These are phyloP conservation scores for Aphanoascus verrucosus DNA, from an alignment of 2,329 filamentous ascomycete genomes.

Conservation along the genomic window DNA sequence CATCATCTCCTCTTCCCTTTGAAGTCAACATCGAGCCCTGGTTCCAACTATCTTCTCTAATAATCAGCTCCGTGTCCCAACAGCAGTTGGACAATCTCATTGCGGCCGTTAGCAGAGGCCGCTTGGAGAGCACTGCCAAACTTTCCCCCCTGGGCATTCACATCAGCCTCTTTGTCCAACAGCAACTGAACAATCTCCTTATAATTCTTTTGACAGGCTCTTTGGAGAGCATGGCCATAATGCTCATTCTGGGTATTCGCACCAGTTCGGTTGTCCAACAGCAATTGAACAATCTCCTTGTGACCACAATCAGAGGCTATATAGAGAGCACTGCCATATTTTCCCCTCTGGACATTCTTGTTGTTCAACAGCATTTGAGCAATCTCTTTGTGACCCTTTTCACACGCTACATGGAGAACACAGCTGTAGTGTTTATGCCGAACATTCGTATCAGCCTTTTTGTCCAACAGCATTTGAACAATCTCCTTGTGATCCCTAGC, in stretches of 20 bases:
- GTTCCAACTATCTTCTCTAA: no score
- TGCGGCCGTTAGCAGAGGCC: no score
- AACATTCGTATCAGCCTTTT: no score
- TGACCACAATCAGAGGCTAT: conserved; percentile 17
- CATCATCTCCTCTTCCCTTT: no score
- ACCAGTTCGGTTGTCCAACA: conserved; percentile 16
- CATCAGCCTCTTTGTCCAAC: conserved; percentile 6
- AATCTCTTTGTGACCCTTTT: no score
- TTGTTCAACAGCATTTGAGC: conserved; percentile 32
- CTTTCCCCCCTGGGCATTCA: no score
- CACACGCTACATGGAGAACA: no score
- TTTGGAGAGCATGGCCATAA: conserved; percentile 19
- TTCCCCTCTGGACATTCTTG: conserved; percentile 32
- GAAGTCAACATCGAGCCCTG: no score
- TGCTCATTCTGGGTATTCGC: conserved; percentile 12
- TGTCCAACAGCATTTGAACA: conserved; percentile 16
- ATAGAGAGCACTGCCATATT: conserved; percentile 19
- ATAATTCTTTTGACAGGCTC: conserved; percentile 16
- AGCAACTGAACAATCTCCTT: conserved; percentile 17
- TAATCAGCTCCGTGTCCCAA: no score
- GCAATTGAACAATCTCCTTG: conserved; percentile 16
- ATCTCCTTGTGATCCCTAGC: conserved; percentile 16
- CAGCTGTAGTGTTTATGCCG: no score
- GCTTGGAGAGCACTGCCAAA: no score
- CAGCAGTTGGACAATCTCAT: no score